phyloP scores from a whole-genome alignment of 2,329 filamentous ascomycete genomes.

The Cladophialophora yegresii region DNA sequence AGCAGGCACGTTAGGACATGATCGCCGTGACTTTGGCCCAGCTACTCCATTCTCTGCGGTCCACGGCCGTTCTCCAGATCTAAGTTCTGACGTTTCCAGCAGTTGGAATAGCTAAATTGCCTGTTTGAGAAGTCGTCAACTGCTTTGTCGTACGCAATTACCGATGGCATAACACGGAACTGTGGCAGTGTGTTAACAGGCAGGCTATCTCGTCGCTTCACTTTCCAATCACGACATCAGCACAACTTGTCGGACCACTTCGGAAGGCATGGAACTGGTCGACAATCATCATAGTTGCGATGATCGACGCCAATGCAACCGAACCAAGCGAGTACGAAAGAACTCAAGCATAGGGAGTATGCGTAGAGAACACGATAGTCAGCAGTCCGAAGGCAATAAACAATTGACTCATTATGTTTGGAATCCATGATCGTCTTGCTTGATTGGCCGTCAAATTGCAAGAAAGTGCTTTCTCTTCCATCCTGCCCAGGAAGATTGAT shows the following conservation, averaged over 20 bases:
- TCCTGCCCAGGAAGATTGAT: neutral
- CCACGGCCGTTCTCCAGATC: slow-evolving; percentile 9
- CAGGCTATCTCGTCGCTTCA: neutral
- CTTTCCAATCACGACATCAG: neutral
- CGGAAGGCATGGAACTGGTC: neutral
- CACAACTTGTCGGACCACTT: neutral
- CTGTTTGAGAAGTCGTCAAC: neutral
- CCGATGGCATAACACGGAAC: neutral
- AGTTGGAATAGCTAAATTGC: neutral
- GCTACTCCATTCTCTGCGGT: slow-evolving; percentile 3
- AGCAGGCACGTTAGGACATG: neutral
- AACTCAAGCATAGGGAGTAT: too few relatives aligned
- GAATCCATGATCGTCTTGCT: neutral
- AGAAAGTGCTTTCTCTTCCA: neutral
- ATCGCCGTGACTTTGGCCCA: neutral
- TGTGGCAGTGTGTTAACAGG: neutral
- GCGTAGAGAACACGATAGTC: neutral
- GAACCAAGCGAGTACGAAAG: neutral
- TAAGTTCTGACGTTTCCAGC: slow-evolving; percentile 3
- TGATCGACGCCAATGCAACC: neutral
- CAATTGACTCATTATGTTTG: slow-evolving; percentile 6
- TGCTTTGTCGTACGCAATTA: neutral
- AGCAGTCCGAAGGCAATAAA: neutral
- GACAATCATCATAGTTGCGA: neutral
- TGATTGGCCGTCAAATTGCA: neutral